Percentiles rank a stretch among this genome's conserved stretches.
Conservation (phyloP, 2,329 filamentous ascomycete species). For the Penicillium sumatraense region DNA sequence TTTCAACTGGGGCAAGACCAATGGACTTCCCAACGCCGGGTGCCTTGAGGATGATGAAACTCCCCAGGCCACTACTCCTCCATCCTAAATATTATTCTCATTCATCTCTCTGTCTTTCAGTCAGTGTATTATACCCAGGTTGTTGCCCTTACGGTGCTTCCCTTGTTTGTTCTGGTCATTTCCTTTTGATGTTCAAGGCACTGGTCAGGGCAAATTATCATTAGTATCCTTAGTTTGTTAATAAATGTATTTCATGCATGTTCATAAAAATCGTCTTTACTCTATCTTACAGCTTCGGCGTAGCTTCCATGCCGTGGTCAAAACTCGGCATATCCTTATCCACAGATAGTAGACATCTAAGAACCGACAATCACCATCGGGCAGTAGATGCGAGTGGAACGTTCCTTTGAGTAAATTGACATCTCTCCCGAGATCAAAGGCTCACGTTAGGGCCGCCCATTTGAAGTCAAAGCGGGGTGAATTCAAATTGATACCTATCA, state of each 20-base stretch:
- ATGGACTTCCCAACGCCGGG: constrained; percentile 45
- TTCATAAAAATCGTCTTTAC: too few relatives aligned
- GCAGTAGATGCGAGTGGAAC: too few relatives aligned
- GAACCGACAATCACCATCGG: too few relatives aligned
- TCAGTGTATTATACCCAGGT: constrained; percentile 35
- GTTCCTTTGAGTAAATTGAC: too few relatives aligned
- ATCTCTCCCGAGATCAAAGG: too few relatives aligned
- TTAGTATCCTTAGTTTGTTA: constrained; percentile 9
- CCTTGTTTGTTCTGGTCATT: constrained; percentile 11
- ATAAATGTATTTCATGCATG: too few relatives aligned
- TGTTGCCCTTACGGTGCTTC: constrained; percentile 16
- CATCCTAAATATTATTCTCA: constrained; percentile 7
- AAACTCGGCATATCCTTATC: too few relatives aligned
- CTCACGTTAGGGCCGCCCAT: too few relatives aligned
- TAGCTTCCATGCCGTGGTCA: too few relatives aligned
- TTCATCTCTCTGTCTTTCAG: constrained; percentile 17
- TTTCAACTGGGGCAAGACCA: constrained; percentile 61
- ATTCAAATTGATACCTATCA: neutral
- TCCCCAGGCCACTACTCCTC: neutral
- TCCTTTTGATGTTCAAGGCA: constrained; percentile 7
- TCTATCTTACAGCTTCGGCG: too few relatives aligned
- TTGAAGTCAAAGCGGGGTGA: neutral
- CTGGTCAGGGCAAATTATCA: constrained; percentile 6
- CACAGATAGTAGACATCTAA: too few relatives aligned
- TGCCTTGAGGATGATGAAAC: constrained; percentile 8